phyloP scores from a whole-genome alignment of 805 yeast genomes.

The Sugiyamaella lignohabitans region DNA sequence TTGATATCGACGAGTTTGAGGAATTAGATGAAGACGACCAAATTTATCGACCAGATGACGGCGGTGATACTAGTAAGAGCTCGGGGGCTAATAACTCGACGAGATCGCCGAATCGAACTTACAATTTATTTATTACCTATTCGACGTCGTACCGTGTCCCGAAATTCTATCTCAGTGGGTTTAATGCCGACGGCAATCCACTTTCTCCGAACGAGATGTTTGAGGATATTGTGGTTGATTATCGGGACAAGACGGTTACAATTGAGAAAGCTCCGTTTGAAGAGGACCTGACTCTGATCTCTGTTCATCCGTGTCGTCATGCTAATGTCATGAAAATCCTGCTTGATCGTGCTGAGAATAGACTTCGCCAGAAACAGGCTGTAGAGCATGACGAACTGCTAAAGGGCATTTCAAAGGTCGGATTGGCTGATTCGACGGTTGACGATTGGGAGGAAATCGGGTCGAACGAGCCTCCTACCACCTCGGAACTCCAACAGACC shows the following conservation, averaged over 20 bases:
- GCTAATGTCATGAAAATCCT: constrained; percentile 89
- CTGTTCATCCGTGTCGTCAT: constrained; percentile 95
- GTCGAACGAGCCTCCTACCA: constrained; percentile 21
- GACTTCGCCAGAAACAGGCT: constrained; percentile 24
- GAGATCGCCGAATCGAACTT: constrained; percentile 44
- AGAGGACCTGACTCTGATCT: constrained; percentile 63
- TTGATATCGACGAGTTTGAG: constrained; percentile 22
- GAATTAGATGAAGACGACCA: constrained; percentile 19
- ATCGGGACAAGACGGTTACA: constrained; percentile 92
- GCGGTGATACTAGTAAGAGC: not conserved
- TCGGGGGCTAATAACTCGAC: constrained; percentile 7
- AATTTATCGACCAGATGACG: constrained; percentile 5
- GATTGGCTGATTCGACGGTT: constrained; percentile 31
- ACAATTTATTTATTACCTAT: constrained; percentile 86
- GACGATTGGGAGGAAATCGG: constrained; percentile 58
- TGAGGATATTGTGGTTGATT: constrained; percentile 87
- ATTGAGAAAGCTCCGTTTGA: constrained; percentile 88
- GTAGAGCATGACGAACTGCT: constrained; percentile 17
- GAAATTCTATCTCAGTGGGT: constrained; percentile 86
- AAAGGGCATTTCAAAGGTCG: constrained; percentile 41
- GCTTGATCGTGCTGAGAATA: constrained; percentile 60
- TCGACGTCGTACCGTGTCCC: constrained; percentile 96
- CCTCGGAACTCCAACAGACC: constrained; percentile 28
- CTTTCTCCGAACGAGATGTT: constrained; percentile 85
- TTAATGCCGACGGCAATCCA: constrained; percentile 76